Percentiles rank a stretch among this genome's conserved stretches.
Conservation (phyloP, 164 flowering plant species). For the Sextonia rubra region DNA sequence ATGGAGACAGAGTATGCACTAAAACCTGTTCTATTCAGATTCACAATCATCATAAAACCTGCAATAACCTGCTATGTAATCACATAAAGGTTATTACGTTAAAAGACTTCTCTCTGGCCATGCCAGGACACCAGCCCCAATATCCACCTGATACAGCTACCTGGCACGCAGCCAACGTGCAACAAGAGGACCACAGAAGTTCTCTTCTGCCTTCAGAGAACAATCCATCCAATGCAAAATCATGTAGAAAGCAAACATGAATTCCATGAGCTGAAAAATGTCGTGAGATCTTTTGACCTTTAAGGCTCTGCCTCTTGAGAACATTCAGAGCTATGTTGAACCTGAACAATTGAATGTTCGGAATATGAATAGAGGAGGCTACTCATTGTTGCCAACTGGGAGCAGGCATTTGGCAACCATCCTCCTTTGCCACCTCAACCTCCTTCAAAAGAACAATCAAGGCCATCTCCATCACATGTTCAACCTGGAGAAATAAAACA, state of each 20-base stretch:
- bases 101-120: constrained; percentile 1
- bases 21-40: constrained; percentile 73
- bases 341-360: constrained; percentile 20
- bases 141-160: constrained; percentile 8
- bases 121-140: constrained; percentile 11
- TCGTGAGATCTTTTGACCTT: constrained; percentile 13
- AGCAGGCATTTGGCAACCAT: constrained; percentile 22
- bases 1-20: constrained; percentile 57
- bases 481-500: no score
- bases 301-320: constrained; percentile 3
- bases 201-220: constrained; percentile 9
- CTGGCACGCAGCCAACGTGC: constrained; percentile 16
- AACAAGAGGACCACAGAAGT: neutral
- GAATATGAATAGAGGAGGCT: constrained; percentile 18
- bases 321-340: constrained; percentile 11
- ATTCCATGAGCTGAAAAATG: no score
- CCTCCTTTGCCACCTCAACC: constrained; percentile 69
- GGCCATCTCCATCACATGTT: constrained; percentile 23
- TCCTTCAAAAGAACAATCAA: constrained; percentile 38
- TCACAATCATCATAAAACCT: constrained; percentile 75
- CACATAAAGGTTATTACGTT: constrained; percentile 9
- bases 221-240: no score
- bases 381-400: constrained; percentile 12
- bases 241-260: no score
- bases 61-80: constrained; percentile 96